Conservation (phyloP, 257 asterid species). For the Oldenlandia corymbosa region DNA sequence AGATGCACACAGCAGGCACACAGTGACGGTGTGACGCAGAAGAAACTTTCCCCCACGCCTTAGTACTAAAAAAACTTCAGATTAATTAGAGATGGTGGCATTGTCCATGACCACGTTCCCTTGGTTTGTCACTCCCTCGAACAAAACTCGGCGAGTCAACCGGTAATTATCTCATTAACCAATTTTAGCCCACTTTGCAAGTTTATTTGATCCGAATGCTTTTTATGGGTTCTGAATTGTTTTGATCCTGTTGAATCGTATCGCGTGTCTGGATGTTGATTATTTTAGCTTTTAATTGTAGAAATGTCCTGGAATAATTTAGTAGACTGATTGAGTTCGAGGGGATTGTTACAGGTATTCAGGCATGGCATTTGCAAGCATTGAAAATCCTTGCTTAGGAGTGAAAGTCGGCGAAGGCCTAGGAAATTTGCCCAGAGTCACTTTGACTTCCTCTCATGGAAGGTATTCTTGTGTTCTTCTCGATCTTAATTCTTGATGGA, state of each 20-base stretch:
- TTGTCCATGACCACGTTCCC: slow-evolving; percentile 37
- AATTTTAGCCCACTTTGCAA: background rate
- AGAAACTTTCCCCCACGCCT: background rate
- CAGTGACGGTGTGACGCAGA: background rate
- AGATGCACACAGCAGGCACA: background rate
- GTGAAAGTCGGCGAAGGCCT: slow-evolving; percentile 64
- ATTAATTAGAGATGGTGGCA: slow-evolving; percentile 44
- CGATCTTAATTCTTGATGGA: background rate
- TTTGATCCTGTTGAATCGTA: slow-evolving; percentile 6
- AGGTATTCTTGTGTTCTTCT: slow-evolving; percentile 38
- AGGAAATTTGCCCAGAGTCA: slow-evolving; percentile 75
- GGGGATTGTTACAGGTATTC: slow-evolving; percentile 37
- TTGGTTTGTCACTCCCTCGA: slow-evolving; percentile 44
- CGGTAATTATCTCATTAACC: slow-evolving; percentile 44
- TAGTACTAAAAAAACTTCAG: too few relatives aligned
- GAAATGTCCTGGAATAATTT: background rate
- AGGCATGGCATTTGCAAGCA: slow-evolving; percentile 65
- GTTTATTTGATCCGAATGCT: background rate
- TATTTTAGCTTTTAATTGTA: background rate
- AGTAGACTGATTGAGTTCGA: slow-evolving; percentile 4
- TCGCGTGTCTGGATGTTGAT: background rate
- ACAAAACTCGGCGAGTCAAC: slow-evolving; percentile 52
- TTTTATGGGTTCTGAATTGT: background rate
- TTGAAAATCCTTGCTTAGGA: slow-evolving; percentile 27
- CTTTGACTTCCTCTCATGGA: slow-evolving; percentile 74